Evolutionary conservation across 495 filamentous ascomycete genomes (phyloP).

Genomic region (Penicillium simplicissimum): DNA sequence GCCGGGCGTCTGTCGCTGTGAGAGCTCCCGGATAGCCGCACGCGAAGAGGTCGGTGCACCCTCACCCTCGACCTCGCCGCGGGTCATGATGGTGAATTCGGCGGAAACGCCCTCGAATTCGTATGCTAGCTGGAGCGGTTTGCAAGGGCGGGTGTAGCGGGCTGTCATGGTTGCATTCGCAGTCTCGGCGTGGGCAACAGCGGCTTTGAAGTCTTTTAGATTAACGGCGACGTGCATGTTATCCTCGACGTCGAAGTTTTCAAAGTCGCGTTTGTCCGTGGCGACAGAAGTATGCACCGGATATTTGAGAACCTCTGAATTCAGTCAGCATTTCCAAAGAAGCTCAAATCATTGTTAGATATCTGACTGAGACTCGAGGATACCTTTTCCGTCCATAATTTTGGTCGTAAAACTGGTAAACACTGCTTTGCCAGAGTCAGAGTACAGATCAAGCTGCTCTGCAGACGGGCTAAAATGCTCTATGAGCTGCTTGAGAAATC

Average conservation of each 20-base stretch:
- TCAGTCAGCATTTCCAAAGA: neutral
- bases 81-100: conserved; percentile 94
- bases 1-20: conserved; percentile 33
- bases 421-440: conserved; percentile 65
- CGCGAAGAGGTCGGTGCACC: conserved; percentile 37
- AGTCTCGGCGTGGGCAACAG: conserved; percentile 80
- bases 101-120: conserved; percentile 69
- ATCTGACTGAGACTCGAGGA: conserved; percentile 9
- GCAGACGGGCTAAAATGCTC: conserved; percentile 90
- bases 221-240: conserved; percentile 84
- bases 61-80: conserved; percentile 66
- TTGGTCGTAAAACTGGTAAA: conserved; percentile 98
- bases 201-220: conserved; percentile 93
- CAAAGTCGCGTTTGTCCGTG: conserved; percentile 83
- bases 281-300: conserved; percentile 91
- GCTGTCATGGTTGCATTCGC: conserved; percentile 69
- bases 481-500: conserved; percentile 76
- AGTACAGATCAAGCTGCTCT: conserved; percentile 87
- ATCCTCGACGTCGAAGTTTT: conserved; percentile 74
- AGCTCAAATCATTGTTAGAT: neutral
- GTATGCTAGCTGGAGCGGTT: conserved; percentile 84
- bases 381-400: conserved; percentile 78
- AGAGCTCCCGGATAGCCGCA: conserved; percentile 34
- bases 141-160: conserved; percentile 76
- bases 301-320: conserved; percentile 81